phyloP scores from a whole-genome alignment of 306 rosid genomes.

The Cucurbita moschata region DNA sequence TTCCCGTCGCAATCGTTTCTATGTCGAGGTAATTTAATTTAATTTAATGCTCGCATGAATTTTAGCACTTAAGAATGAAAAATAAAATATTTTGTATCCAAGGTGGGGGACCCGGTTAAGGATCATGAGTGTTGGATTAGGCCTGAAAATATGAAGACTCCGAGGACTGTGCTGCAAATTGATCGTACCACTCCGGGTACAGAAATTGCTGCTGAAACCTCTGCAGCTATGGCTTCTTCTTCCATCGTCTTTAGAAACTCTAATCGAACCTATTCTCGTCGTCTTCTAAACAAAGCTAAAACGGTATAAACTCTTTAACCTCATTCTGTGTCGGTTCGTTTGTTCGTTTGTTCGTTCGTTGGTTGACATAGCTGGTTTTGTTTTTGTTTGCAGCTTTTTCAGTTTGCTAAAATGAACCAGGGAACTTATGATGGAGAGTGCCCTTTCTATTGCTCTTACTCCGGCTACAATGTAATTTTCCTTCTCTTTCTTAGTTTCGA shows the following conservation, averaged over 20 bases:
- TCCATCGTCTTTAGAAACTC: slow-evolving; percentile 37
- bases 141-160: slow-evolving; percentile 67
- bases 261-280: slow-evolving; percentile 39
- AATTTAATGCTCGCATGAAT: too few species aligned
- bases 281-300: slow-evolving; percentile 77
- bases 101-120: slow-evolving; percentile 52
- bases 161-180: slow-evolving; percentile 45
- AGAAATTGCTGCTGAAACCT: slow-evolving; percentile 80
- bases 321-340: too few species aligned
- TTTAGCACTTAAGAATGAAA: too few species aligned
- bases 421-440: slow-evolving; percentile 89
- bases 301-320: slow-evolving; percentile 12
- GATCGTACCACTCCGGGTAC: slow-evolving; percentile 34
- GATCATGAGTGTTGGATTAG: slow-evolving; percentile 75
- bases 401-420: neutral
- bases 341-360: too few species aligned
- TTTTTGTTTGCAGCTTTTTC: neutral
- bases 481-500: too few species aligned
- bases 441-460: slow-evolving; percentile 85
- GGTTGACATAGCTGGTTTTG: too few species aligned
- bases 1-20: slow-evolving; percentile 22
- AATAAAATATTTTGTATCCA: too few species aligned
- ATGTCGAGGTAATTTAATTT: slow-evolving; percentile 70
- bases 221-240: slow-evolving; percentile 81
- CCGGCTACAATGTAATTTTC: slow-evolving; percentile 52